Evolutionary conservation across 345 rosid genomes (phyloP).

Genomic region (Combretum micranthum): DNA sequence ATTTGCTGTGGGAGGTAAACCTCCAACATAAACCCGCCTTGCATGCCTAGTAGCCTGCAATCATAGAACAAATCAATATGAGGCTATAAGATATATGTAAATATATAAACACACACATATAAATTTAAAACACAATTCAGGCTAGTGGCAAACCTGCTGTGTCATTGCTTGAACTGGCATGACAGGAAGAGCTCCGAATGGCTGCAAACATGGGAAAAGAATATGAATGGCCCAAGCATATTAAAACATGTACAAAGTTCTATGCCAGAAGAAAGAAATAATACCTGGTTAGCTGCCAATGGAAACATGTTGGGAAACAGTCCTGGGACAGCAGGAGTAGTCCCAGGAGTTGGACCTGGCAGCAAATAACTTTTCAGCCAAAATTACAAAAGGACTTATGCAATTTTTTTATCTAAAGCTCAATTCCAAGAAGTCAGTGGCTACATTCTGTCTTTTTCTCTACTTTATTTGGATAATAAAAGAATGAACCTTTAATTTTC

Average conservation of each 20-base stretch:
- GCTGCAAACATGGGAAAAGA: constrained; percentile 31
- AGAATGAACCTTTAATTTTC: no score
- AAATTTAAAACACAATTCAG: neutral
- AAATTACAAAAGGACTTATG: constrained; percentile 6
- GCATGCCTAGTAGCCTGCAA: constrained; percentile 98
- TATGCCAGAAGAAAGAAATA: neutral
- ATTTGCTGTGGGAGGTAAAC: constrained; percentile 95
- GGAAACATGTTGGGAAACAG: constrained; percentile 84
- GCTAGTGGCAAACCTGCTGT: constrained; percentile 67
- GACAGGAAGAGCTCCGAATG: constrained; percentile 63
- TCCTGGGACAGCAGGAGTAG: constrained; percentile 67
- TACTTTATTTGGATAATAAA: no score
- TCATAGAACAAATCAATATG: no score
- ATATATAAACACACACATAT: no score
- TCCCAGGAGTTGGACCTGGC: constrained; percentile 79
- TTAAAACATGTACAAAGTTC: neutral
- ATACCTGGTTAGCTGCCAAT: constrained; percentile 68
- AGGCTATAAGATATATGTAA: no score
- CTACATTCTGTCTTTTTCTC: no score
- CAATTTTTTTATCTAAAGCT: constrained; percentile 5
- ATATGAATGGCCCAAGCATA: no score
- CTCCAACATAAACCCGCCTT: constrained; percentile 98
- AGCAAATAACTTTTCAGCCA: constrained; percentile 3
- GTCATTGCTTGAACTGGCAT: constrained; percentile 99
- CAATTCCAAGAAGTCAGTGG: no score